Conservation (phyloP, 2,329 filamentous ascomycete species). For the Ceratocystis albifundus region DNA sequence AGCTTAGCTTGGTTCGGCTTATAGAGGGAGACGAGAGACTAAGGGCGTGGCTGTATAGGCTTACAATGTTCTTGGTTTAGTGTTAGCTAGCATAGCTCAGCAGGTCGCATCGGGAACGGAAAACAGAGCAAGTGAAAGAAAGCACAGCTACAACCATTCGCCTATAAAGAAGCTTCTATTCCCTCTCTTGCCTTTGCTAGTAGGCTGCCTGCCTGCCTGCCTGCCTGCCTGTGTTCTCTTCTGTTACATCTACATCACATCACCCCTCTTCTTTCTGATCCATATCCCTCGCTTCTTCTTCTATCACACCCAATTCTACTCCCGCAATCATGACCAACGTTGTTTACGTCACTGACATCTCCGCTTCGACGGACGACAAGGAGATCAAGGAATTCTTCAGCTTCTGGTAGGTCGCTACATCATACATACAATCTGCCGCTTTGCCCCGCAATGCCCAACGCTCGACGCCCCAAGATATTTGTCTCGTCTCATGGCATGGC, state of each 20-base stretch:
- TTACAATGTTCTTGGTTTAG: conserved; percentile 4
- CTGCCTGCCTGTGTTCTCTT: background rate
- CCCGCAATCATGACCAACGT: conserved; percentile 47
- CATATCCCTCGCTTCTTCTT: background rate
- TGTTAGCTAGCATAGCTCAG: background rate
- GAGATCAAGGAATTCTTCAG: conserved; percentile 96
- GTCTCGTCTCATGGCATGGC: background rate
- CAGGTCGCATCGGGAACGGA: background rate
- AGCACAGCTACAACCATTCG: background rate
- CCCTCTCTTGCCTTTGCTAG: background rate
- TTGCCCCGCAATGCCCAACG: background rate
- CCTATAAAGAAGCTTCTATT: conserved; percentile 2
- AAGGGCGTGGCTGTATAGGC: conserved; percentile 3
- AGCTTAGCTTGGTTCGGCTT: background rate
- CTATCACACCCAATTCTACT: conserved; percentile 19
- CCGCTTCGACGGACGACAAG: conserved; percentile 67
- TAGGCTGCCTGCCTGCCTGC: background rate
- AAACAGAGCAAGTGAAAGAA: no score
- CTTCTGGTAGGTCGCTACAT: conserved; percentile 56
- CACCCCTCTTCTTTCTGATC: background rate
- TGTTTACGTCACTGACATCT: conserved; percentile 85
- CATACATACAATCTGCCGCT: background rate
- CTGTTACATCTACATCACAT: conserved; percentile 2
- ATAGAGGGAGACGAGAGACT: background rate
- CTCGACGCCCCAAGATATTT: background rate